These are phyloP conservation scores for Gossypium anomalum DNA, from an alignment of 345 rosid species.

Conservation along the genomic window DNA sequence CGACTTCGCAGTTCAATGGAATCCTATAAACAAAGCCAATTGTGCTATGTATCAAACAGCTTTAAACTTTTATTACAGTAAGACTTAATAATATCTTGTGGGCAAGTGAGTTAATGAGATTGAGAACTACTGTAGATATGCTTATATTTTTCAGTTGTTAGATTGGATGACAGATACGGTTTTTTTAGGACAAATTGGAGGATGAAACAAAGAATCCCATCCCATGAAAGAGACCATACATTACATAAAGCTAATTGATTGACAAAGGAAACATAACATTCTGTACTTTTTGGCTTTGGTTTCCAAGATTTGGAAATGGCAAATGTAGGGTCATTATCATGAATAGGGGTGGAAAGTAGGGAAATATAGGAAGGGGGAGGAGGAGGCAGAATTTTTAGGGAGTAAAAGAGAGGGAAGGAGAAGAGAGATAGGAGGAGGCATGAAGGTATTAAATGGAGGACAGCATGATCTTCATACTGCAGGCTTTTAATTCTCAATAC, in stretches of 20 bases:
- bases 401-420: neutral
- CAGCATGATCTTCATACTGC: slow-evolving; percentile 24
- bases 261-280: neutral
- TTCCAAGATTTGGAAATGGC: neutral
- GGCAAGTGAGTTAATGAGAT: no score
- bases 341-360: neutral
- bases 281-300: neutral
- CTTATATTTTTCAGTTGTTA: neutral
- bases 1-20: neutral
- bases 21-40: neutral
- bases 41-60: neutral
- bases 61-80: neutral
- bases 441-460: slow-evolving; percentile 11
- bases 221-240: neutral
- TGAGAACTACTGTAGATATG: neutral
- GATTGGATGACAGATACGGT: neutral
- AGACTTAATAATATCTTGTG: no score
- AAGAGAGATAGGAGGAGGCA: neutral
- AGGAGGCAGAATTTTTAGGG: neutral
- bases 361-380: neutral
- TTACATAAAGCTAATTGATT: neutral
- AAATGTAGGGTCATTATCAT: neutral
- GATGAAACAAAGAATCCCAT: slow-evolving; percentile 5
- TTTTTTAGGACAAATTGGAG: neutral
- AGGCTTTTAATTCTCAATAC: slow-evolving; percentile 16